phyloP scores from a whole-genome alignment of 2,329 filamentous ascomycete species.

The Hypomyces perniciosus region DNA sequence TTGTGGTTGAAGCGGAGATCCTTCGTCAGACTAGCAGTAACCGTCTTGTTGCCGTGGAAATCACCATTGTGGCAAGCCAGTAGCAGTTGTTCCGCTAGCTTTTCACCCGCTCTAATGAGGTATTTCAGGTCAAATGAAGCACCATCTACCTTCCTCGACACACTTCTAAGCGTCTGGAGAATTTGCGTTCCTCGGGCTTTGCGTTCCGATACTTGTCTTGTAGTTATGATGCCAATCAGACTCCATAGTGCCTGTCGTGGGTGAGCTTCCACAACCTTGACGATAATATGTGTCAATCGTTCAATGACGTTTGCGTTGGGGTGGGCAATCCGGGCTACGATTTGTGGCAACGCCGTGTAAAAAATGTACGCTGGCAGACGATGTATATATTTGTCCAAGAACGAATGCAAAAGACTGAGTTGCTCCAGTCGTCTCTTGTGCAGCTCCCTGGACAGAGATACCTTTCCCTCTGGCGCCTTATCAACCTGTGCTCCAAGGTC shows the following conservation, averaged over 20 bases:
- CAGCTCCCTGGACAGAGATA: conserved; percentile 47
- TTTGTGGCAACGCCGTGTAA: conserved; percentile 79
- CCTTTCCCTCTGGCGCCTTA: conserved; percentile 51
- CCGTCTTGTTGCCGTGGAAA: conserved; percentile 63
- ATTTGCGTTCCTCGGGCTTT: conserved; percentile 47
- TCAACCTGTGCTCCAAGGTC: conserved; percentile 77
- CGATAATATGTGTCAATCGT: conserved; percentile 70
- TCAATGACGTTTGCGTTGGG: conserved; percentile 72
- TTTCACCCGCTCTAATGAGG: conserved; percentile 73
- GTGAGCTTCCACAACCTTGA: conserved; percentile 79
- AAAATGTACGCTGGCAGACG: conserved; percentile 71
- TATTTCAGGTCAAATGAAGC: conserved; percentile 56
- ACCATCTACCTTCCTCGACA: conserved; percentile 46
- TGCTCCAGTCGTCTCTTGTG: conserved; percentile 55
- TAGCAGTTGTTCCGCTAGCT: conserved; percentile 75
- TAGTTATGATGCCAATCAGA: conserved; percentile 79
- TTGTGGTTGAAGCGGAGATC: conserved; percentile 82
- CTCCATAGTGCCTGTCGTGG: conserved; percentile 91
- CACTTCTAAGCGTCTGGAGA: conserved; percentile 42
- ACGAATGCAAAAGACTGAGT: conserved; percentile 63
- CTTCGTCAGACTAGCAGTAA: conserved; percentile 64
- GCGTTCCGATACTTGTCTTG: conserved; percentile 64
- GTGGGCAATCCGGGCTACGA: conserved; percentile 93
- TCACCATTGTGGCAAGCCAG: conserved; percentile 70
- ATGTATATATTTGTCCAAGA: conserved; percentile 72